phyloP scores from a whole-genome alignment of 2,329 filamentous ascomycete genomes.

The Rasamsonia emersonii region DNA sequence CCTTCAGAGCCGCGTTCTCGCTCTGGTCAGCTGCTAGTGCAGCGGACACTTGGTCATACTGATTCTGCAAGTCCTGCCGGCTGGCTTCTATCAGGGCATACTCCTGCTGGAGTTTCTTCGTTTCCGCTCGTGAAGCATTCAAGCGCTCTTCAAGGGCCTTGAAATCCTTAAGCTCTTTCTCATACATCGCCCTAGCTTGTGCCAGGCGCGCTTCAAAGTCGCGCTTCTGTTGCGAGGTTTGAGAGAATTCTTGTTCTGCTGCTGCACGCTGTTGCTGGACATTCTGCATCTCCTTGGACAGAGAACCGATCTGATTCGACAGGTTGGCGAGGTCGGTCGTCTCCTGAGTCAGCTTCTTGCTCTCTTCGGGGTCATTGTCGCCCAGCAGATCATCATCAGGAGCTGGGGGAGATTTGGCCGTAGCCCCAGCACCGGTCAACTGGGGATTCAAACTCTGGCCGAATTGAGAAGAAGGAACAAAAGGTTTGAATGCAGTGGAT shows the following conservation, averaged over 20 bases:
- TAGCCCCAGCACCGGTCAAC: constrained; percentile 56
- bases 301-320: constrained; percentile 85
- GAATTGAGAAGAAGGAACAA: constrained; percentile 86
- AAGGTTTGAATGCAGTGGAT: constrained; percentile 68
- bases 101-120: constrained; percentile 74
- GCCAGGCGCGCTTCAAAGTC: constrained; percentile 84
- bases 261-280: constrained; percentile 72
- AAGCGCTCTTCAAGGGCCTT: constrained; percentile 79
- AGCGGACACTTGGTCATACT: constrained; percentile 67
- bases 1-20: constrained; percentile 78
- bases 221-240: constrained; percentile 76
- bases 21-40: constrained; percentile 78
- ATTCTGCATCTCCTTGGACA: constrained; percentile 91
- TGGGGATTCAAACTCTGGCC: constrained; percentile 73
- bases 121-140: constrained; percentile 65
- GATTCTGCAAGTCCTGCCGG: constrained; percentile 70
- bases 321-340: constrained; percentile 90
- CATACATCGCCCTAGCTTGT: constrained; percentile 79
- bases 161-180: constrained; percentile 84
- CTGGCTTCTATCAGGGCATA: constrained; percentile 73
- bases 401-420: constrained; percentile 36
- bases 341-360: constrained; percentile 78
- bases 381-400: constrained; percentile 78
- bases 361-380: constrained; percentile 79
- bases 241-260: constrained; percentile 73